Percentiles rank a stretch among this genome's conserved stretches.
These are phyloP conservation scores for Alternaria triticina DNA, from an alignment of 2,329 filamentous ascomycete genomes.

Conservation along the genomic window DNA sequence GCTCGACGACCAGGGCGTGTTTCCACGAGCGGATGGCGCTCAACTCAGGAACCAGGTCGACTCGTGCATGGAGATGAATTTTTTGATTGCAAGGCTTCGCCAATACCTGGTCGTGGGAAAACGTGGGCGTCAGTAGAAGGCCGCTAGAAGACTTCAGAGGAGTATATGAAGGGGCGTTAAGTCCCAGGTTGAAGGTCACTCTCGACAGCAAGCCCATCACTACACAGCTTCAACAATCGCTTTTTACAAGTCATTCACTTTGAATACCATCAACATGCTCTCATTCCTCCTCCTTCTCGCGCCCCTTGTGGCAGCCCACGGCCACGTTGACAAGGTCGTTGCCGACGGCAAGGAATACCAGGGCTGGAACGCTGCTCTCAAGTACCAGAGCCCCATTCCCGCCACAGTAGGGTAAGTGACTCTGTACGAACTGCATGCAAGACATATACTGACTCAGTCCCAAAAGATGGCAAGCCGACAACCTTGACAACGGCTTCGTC, in stretches of 20 bases:
- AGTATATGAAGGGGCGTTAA: conserved; percentile 3
- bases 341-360: conserved; percentile 37
- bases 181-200: conserved; percentile 10
- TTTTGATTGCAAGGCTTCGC: conserved; percentile 8
- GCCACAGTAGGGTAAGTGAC: conserved; percentile 28
- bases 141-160: conserved; percentile 4
- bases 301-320: conserved; percentile 38
- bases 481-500: conserved; percentile 48
- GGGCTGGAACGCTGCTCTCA: conserved; percentile 40
- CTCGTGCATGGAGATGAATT: conserved; percentile 9
- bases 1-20: conserved; percentile 1
- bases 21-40: neutral
- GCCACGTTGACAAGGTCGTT: conserved; percentile 38
- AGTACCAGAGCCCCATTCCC: conserved; percentile 40
- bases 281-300: conserved; percentile 23
- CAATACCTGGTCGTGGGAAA: conserved; percentile 1
- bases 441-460: neutral
- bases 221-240: conserved; percentile 6
- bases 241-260: neutral
- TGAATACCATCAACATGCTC: conserved; percentile 11
- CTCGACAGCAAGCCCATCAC: conserved; percentile 4
- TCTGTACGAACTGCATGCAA: neutral
- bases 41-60: conserved; percentile 10
- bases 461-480: conserved; percentile 38
- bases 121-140: conserved; percentile 1